Conservation (phyloP, 495 filamentous ascomycete genomes). For the Penicillium canescens region DNA sequence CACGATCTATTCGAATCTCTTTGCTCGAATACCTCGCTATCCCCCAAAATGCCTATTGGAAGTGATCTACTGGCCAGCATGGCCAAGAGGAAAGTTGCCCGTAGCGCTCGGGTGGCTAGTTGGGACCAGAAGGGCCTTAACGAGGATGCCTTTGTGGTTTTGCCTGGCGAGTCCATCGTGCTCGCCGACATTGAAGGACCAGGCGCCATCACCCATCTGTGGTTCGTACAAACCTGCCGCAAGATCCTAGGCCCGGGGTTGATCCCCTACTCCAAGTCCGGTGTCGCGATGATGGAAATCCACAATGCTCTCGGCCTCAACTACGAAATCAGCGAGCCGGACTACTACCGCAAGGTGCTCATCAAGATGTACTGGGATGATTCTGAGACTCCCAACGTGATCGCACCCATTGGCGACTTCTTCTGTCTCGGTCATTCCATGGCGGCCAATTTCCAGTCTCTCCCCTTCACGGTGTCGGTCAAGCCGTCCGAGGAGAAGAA, state of each 20-base stretch:
- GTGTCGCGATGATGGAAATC: constrained; percentile 23
- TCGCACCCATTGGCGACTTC: no score
- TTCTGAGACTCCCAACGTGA: no score
- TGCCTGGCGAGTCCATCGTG: constrained; percentile 17
- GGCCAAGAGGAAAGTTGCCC: no score
- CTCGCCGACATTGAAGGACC: constrained; percentile 20
- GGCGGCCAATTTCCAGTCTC: no score
- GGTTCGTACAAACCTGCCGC: constrained; percentile 12
- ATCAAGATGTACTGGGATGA: constrained; percentile 21
- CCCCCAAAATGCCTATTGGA: no score
- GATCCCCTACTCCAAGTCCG: constrained; percentile 26
- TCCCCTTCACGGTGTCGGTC: no score
- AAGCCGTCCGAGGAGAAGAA: no score
- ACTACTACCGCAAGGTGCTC: constrained; percentile 29
- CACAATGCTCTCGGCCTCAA: constrained; percentile 23
- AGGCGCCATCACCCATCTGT: no score
- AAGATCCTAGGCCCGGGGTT: constrained; percentile 21
- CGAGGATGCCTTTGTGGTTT: constrained; percentile 23
- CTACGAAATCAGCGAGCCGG: constrained; percentile 22
- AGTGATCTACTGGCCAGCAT: no score
- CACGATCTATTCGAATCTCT: no score
- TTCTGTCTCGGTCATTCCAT: no score
- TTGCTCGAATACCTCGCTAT: no score
- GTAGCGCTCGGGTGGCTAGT: constrained; percentile 17
- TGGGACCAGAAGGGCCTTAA: constrained; percentile 26